Percentiles rank a stretch among this genome's conserved stretches.
phyloP scores from a whole-genome alignment of 2,329 filamentous ascomycete species.

The Cordyceps javanica region DNA sequence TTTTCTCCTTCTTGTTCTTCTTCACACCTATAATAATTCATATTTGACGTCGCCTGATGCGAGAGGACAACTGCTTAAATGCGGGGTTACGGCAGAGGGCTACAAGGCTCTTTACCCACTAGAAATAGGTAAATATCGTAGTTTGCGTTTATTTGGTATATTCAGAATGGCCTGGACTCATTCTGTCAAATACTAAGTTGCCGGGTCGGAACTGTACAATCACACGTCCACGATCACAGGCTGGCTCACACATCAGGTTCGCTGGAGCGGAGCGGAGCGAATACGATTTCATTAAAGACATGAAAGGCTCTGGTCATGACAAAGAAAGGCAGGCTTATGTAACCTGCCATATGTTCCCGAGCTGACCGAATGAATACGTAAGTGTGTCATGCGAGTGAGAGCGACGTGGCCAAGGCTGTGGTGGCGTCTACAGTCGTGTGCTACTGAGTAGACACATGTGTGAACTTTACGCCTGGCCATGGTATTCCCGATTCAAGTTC shows the following conservation, averaged over 20 bases:
- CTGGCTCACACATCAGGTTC: too few relatives aligned
- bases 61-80: background rate
- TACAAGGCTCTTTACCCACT: background rate
- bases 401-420: background rate
- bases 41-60: background rate
- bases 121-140: background rate
- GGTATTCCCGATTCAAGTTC: too few relatives aligned
- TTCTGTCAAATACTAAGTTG: too few relatives aligned
- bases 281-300: too few relatives aligned
- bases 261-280: too few relatives aligned
- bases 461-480: background rate
- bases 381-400: background rate
- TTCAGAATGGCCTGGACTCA: background rate
- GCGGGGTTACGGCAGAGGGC: background rate
- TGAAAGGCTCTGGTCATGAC: background rate
- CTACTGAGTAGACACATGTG: background rate
- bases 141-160: background rate
- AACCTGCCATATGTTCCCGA: background rate
- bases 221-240: too few relatives aligned
- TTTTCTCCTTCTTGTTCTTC: too few relatives aligned
- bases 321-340: background rate
- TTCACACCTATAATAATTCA: too few relatives aligned
- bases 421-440: background rate
- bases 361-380: background rate
- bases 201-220: too few relatives aligned